Evolutionary conservation across 2,329 filamentous ascomycete genomes (phyloP).

Genomic region (Fusarium sp.): DNA sequence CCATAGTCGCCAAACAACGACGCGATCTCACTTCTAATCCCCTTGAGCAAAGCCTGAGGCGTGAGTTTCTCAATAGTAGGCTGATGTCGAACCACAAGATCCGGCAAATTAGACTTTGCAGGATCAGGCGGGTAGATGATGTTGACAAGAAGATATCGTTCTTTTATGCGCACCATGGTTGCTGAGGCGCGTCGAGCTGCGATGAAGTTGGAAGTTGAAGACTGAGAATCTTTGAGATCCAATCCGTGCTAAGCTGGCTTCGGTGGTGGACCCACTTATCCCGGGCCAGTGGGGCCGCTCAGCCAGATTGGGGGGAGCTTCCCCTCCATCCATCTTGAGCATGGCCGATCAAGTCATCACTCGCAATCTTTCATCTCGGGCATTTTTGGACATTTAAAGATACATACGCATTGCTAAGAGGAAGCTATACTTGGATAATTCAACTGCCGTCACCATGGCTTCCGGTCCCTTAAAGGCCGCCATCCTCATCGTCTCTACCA

Average conservation of each 20-base stretch:
- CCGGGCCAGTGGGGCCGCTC: constrained; percentile 40
- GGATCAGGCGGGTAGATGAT: constrained; percentile 83
- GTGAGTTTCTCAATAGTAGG: constrained; percentile 82
- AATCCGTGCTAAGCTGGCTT: constrained; percentile 22
- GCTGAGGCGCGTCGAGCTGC: not conserved
- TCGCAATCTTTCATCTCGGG: not conserved
- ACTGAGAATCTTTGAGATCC: not conserved
- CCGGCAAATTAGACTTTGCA: constrained; percentile 57
- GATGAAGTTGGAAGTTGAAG: not conserved
- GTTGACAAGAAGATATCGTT: constrained; percentile 94
- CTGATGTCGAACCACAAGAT: constrained; percentile 80
- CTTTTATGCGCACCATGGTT: constrained; percentile 93
- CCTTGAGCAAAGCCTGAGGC: constrained; percentile 72
- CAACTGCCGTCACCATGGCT: constrained; percentile 36
- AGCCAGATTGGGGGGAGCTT: constrained; percentile 17
- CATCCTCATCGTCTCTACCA: constrained; percentile 91
- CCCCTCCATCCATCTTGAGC: constrained; percentile 29
- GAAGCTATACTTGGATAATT: not conserved
- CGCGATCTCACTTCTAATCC: constrained; percentile 77
- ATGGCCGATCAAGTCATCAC: not conserved
- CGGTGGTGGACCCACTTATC: constrained; percentile 31
- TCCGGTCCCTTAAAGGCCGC: constrained; percentile 72
- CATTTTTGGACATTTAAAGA: not conserved
- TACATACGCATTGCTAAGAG: not conserved
- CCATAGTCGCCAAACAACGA: constrained; percentile 91